Evolutionary conservation across 192 early-diverging fungal genomes (phyloP), one percentile per base, ranked within the genome.

Genomic region (Piromyces finnis): DNA sequence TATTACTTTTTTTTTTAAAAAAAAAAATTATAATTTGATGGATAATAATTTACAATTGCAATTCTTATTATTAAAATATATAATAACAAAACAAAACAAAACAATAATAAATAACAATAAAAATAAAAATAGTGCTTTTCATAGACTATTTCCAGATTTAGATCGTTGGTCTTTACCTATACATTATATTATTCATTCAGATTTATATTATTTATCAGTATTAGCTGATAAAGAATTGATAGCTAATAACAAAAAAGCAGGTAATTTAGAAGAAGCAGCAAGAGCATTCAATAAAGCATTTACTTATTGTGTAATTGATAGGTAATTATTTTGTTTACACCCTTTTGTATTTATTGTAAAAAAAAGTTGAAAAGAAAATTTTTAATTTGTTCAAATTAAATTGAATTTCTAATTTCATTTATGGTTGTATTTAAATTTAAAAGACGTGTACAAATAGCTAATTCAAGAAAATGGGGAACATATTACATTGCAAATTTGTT

Each of bases 381-480:
- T n/a, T n/a, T n/a, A n/a, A n/a, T n/a, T n/a, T n/a, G n/a, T n/a
- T n/a, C n/a, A n/a, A n/a, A n/a, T 35, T 35, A 35, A 12, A 35
- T 35, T 7, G 12, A 35, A 35, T 35, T 77, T 79, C 29, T 29
- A 28, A 29, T 29, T n/a, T 3, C 30, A 3, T 6, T 39, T 59
- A 14, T 1, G 16, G 27, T 37, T 14, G 78, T 28, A 77, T 1
- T 81, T 32, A 32, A 81, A 41, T 77, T 88, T 12, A 83, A 84
- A 22, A 51, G 41, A 22, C 41, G 41, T 22, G 18, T 22, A 51
- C 41, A 9, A 22, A 22, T 51, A 4, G 14, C 41, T 16, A 81
- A 82, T 29, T 95, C 96, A 18, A 88, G 95, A 32, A 96, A 96
- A 82, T 97, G 94, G 95, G 97, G 97, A 13, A 95, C 94, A 7